phyloP scores from a whole-genome alignment of 306 rosid species.

The Senna tora region DNA sequence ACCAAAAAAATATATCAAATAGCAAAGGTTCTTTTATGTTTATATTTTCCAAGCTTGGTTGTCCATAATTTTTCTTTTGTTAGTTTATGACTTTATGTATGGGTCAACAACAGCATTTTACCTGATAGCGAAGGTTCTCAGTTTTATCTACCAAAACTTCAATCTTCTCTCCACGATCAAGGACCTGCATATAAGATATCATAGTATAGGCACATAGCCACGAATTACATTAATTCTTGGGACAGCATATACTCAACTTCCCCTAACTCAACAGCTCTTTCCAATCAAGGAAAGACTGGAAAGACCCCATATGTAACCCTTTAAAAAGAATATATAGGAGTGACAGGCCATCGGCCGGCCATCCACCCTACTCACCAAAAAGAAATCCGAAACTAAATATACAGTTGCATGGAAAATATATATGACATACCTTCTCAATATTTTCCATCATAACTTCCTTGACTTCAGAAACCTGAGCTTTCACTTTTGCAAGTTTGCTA shows the following conservation, averaged over 20 bases:
- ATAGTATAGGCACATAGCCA: not conserved
- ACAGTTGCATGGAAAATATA: not conserved
- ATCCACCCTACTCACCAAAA: not conserved
- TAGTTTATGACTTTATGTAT: not conserved
- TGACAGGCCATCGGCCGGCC: not conserved
- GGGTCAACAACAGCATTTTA: slow-evolving; percentile 35
- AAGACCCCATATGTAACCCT: not conserved
- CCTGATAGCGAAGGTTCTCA: slow-evolving; percentile 91
- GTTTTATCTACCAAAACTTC: slow-evolving; percentile 94
- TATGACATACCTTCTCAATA: slow-evolving; percentile 55
- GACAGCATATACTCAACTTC: not conserved
- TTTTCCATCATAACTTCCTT: slow-evolving; percentile 80
- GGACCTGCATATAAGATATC: slow-evolving; percentile 59
- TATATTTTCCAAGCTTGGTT: not conserved
- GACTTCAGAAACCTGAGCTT: slow-evolving; percentile 72
- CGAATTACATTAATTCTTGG: not conserved
- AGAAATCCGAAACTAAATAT: not conserved
- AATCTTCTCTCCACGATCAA: slow-evolving; percentile 94
- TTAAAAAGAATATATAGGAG: slow-evolving; percentile 9
- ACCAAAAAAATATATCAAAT: not conserved
- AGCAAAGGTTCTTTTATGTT: too few relatives aligned
- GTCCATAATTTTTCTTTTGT: not conserved
- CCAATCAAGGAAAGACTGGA: not conserved
- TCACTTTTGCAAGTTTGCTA: slow-evolving; percentile 27
- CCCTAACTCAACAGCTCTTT: not conserved